Evolutionary conservation across 176 grass and related monocot species (phyloP), one percentile per base, ranked within the genome.

Genomic region (Bromus sterilis): DNA sequence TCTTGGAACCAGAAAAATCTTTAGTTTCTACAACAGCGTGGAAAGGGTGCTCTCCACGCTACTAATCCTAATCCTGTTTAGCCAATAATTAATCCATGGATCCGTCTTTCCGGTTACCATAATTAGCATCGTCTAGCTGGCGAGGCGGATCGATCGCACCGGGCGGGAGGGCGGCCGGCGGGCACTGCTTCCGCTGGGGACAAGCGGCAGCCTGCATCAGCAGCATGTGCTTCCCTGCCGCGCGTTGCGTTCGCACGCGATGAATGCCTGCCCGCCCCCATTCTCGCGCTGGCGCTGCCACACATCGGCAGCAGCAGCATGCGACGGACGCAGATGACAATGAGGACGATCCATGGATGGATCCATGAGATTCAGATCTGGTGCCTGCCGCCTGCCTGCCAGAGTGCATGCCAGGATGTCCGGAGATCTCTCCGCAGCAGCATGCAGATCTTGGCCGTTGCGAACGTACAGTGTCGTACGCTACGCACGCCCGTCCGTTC

Each of bases 391-490:
- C 7, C 66, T 39, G 63, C 58, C 53, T 28, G 31, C 61, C 32
- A 35, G 36, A 39, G 37, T 39, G 37, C 8, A 9, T 39, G 37
- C 37, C 48, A 51, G 48, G 16, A 51, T 51, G 28, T 23, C 84
- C 78, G 48, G 84, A 81, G 69, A 81, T 75, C 84, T 67, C 78
- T 36, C 61, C 11, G 11, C 24, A 28, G 56, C 56, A 14, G 56
- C 66, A 12, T 10, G 66, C 74, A 75, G 68, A 80, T 81, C 84
- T 86, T 86, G 84, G 78, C 76, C 76, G 42, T 10, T 70, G 74
- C 65, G 39, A 71, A 73, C 58, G 76, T 72, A 85, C 58, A 26
- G 56, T 31, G 23, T 15, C 10, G 15, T 40, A 65, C 58, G 24
- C 11, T 71, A 43, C 24, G 40, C 46, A 43, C 78, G 42, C 2